Evolutionary conservation across 495 filamentous ascomycete species (phyloP).

Genomic region (Penicillium odoratum): DNA sequence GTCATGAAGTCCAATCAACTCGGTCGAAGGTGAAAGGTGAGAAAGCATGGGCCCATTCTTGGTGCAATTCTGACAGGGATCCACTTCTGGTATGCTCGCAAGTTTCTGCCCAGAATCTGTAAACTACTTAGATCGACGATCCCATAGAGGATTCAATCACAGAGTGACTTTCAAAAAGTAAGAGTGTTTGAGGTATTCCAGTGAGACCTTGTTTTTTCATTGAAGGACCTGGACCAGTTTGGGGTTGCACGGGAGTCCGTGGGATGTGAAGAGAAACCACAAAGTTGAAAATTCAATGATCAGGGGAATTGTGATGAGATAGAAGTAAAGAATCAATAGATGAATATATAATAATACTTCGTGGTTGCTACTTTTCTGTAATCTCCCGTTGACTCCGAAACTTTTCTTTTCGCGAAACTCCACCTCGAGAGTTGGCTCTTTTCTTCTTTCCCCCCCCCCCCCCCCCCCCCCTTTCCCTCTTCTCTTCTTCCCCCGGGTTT

Average conservation of each 20-base stretch:
- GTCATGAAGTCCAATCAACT: background rate
- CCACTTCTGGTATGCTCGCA: conserved; percentile 13
- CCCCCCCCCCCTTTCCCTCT: conserved; percentile 26
- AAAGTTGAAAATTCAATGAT: background rate
- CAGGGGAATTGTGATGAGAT: conserved; percentile 6
- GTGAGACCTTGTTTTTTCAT: conserved; percentile 1
- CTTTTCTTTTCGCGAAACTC: conserved; percentile 43
- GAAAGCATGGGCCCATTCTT: conserved; percentile 20
- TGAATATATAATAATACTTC: no score
- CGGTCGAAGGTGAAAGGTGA: no score
- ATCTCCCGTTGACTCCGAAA: conserved; percentile 33
- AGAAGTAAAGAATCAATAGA: background rate
- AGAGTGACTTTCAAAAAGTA: background rate
- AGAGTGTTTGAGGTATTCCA: background rate
- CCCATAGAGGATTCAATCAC: background rate
- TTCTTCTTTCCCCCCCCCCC: conserved; percentile 17
- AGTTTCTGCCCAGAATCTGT: background rate
- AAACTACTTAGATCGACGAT: background rate
- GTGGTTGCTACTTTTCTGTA: conserved; percentile 3
- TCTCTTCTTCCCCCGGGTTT: conserved; percentile 27
- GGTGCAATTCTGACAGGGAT: conserved; percentile 22
- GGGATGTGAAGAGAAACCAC: conserved; percentile 4
- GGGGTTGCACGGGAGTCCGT: conserved; percentile 25
- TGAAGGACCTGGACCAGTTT: conserved; percentile 19
- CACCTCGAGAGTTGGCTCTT: conserved; percentile 29